phyloP scores from a whole-genome alignment of 2,329 filamentous ascomycete genomes.

The Dothideomycetes sp. region DNA sequence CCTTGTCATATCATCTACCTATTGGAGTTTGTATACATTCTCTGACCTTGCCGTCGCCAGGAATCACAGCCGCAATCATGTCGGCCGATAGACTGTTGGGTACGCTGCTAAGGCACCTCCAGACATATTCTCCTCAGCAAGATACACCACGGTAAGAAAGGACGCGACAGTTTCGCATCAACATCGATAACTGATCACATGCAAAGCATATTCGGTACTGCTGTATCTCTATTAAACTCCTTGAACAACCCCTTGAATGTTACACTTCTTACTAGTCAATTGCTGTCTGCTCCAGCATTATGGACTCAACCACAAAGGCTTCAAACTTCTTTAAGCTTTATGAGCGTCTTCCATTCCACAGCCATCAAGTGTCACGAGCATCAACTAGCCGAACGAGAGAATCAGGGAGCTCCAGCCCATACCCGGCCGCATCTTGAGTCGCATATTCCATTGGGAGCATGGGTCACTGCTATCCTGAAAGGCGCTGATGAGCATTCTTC shows the following conservation, averaged over 20 bases:
- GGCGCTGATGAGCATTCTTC: constrained; percentile 53
- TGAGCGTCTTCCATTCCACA: constrained; percentile 64
- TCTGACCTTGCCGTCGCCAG: too few relatives aligned
- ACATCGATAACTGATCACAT: constrained; percentile 19
- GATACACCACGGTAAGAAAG: constrained; percentile 50
- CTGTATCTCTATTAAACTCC: constrained; percentile 56
- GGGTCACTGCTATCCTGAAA: constrained; percentile 49
- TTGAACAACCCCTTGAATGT: constrained; percentile 69
- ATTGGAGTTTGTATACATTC: too few relatives aligned
- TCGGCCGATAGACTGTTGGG: constrained; percentile 58
- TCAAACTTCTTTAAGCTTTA: constrained; percentile 53
- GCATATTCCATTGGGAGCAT: constrained; percentile 39
- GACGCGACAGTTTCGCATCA: too few relatives aligned
- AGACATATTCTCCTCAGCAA: constrained; percentile 48
- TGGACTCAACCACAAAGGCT: constrained; percentile 57
- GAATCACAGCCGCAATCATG: constrained; percentile 49
- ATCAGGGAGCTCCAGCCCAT: constrained; percentile 14
- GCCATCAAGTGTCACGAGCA: constrained; percentile 47
- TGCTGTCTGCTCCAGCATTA: constrained; percentile 61
- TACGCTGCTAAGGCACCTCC: constrained; percentile 55
- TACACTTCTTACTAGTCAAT: constrained; percentile 61
- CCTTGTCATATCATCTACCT: too few relatives aligned
- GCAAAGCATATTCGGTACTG: constrained; percentile 50
- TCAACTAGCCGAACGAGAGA: constrained; percentile 29
- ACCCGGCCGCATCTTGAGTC: constrained; percentile 23